A percentile compares a stretch with the other conserved stretches of the same genome.
Conservation (phyloP, 495 filamentous ascomycete genomes). For the Xylaria intraflava region DNA sequence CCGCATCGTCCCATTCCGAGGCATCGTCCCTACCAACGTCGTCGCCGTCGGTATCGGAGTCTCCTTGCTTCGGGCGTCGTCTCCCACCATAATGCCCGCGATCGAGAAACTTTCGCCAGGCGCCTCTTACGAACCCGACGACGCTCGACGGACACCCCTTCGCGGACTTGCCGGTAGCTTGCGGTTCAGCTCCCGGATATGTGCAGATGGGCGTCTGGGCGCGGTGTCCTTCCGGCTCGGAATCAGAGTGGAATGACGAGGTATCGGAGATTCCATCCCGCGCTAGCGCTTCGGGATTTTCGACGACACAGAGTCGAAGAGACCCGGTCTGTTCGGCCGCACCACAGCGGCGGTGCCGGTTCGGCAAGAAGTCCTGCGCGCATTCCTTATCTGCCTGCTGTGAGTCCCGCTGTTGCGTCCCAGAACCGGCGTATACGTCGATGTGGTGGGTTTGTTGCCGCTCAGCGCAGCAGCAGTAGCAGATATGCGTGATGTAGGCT, state of each 20-base stretch:
- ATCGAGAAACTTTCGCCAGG: constrained; percentile 14
- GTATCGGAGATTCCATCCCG: not conserved
- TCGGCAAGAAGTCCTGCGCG: constrained; percentile 7
- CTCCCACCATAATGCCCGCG: not conserved
- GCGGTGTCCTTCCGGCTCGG: constrained; percentile 7
- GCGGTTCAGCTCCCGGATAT: no score
- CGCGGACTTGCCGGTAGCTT: not conserved
- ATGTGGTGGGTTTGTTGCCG: not conserved
- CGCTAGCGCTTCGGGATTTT: constrained; percentile 13
- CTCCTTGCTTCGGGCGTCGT: not conserved
- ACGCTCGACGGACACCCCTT: not conserved
- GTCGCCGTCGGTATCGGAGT: not conserved
- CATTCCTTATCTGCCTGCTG: not conserved
- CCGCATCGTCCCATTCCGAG: constrained; percentile 17
- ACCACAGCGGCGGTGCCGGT: constrained; percentile 15
- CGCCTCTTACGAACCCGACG: constrained; percentile 10
- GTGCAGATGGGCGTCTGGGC: not conserved
- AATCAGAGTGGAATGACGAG: constrained; percentile 13
- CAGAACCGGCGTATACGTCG: not conserved
- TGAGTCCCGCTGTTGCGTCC: not conserved
- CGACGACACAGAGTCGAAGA: constrained; percentile 10
- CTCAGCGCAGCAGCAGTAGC: no score
- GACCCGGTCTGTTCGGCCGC: constrained; percentile 4
- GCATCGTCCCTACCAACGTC: not conserved
- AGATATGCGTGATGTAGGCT: constrained; percentile 8